A percentile compares a stretch with the other conserved stretches of the same genome.
These are phyloP conservation scores for Globisporangium cylindrosporum DNA, from an alignment of 352 stramenopile species.

Conservation along the genomic window DNA sequence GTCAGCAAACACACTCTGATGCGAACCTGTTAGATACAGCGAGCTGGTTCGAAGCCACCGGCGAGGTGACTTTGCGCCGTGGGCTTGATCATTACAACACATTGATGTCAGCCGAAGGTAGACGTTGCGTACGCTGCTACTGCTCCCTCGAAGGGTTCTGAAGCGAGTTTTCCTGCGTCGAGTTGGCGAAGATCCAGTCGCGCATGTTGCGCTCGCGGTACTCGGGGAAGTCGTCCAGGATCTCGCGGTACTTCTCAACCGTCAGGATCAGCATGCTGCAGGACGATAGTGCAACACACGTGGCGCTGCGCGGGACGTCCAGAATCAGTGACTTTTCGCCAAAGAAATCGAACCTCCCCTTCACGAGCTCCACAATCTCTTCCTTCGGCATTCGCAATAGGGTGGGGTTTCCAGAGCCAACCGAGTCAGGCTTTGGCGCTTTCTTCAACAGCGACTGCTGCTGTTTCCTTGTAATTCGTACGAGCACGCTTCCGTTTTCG, in stretches of 20 bases:
- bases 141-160: neutral
- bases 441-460: neutral
- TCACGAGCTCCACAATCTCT: slow-evolving; percentile 33
- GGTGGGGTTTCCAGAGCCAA: neutral
- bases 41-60: neutral
- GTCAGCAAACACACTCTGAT: neutral
- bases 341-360: slow-evolving; percentile 41
- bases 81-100: neutral
- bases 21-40: neutral
- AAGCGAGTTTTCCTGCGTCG: slow-evolving; percentile 2
- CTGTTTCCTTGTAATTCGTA: slow-evolving; percentile 24
- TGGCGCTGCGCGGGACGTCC: slow-evolving; percentile 38
- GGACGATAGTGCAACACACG: slow-evolving; percentile 36
- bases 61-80: neutral
- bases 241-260: slow-evolving; percentile 38
- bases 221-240: slow-evolving; percentile 44
- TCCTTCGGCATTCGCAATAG: neutral
- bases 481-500: slow-evolving; percentile 43
- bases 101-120: neutral
- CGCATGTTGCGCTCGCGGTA: slow-evolving; percentile 46
- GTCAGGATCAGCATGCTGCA: slow-evolving; percentile 47
- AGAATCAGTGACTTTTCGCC: slow-evolving; percentile 48
- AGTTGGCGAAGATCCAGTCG: slow-evolving; percentile 38
- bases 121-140: neutral
- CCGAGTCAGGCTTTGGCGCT: neutral